Evolutionary conservation across 495 filamentous ascomycete species (phyloP).

Genomic region (Penicillium cosmopolitanum): DNA sequence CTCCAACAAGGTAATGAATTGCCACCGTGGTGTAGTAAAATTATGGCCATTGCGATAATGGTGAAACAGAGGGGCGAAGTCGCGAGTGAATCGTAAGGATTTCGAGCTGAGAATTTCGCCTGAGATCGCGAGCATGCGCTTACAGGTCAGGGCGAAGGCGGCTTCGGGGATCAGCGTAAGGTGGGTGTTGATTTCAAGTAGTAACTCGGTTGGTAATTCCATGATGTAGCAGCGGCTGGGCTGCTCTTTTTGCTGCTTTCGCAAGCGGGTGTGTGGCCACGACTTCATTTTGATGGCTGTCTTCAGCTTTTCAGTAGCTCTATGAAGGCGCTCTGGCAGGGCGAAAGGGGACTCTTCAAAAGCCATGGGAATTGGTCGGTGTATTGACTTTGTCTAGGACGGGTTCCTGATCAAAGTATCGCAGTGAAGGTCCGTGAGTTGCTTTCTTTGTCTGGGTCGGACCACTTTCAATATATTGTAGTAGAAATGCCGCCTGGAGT

Average conservation of each 20-base stretch:
- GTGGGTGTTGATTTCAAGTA: constrained; percentile 47
- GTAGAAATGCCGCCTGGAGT: constrained; percentile 20
- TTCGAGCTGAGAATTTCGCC: constrained; percentile 39
- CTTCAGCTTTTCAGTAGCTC: constrained; percentile 40
- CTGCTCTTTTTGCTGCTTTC: constrained; percentile 23
- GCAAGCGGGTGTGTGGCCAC: constrained; percentile 28
- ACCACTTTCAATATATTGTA: constrained; percentile 10
- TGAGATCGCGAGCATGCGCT: constrained; percentile 45
- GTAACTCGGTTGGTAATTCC: constrained; percentile 49
- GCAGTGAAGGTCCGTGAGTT: no score
- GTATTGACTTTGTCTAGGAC: constrained; percentile 11
- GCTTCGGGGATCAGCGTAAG: constrained; percentile 44
- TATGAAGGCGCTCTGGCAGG: constrained; percentile 37
- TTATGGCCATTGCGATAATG: constrained; percentile 49
- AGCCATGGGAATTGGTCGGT: constrained; percentile 20
- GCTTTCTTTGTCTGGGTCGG: constrained; percentile 9
- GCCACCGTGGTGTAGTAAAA: constrained; percentile 46
- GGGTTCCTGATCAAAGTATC: neutral
- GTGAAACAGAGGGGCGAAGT: constrained; percentile 51
- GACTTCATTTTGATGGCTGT: constrained; percentile 37
- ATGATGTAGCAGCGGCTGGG: constrained; percentile 38
- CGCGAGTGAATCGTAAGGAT: constrained; percentile 45
- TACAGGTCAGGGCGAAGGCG: constrained; percentile 49
- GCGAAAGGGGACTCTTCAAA: constrained; percentile 22
- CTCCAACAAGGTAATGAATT: constrained; percentile 45